phyloP scores from a whole-genome alignment of 371 early-diverging fungal genomes.

The Lichtheimia hyalospora region DNA sequence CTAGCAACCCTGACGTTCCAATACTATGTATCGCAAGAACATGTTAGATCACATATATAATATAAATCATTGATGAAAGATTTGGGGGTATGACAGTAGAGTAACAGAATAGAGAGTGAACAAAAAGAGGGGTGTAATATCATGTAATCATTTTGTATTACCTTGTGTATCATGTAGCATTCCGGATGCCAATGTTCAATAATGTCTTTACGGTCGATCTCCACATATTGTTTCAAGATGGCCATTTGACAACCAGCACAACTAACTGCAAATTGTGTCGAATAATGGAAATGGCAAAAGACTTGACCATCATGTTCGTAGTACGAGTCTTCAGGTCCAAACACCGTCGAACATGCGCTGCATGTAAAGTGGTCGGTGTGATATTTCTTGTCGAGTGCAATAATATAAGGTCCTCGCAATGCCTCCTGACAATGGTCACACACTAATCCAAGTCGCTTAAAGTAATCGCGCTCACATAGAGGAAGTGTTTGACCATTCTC shows the following conservation, averaged over 20 bases:
- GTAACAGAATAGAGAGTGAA: too few relatives aligned
- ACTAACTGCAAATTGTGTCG: constrained; percentile 62
- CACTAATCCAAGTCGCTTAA: constrained; percentile 76
- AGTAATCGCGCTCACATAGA: constrained; percentile 87
- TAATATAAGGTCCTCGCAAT: constrained; percentile 90
- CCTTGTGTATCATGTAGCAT: constrained; percentile 97
- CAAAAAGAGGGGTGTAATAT: too few relatives aligned
- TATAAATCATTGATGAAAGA: too few relatives aligned
- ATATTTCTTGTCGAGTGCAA: constrained; percentile 89
- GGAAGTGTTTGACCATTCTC: constrained; percentile 54
- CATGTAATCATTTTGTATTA: constrained; percentile 10
- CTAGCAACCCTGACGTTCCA: constrained; percentile 74
- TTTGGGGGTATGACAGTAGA: too few relatives aligned
- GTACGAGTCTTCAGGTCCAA: constrained; percentile 94
- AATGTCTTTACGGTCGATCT: constrained; percentile 79
- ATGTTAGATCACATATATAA: too few relatives aligned
- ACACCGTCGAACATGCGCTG: constrained; percentile 87
- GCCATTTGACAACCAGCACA: constrained; percentile 96
- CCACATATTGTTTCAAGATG: constrained; percentile 93
- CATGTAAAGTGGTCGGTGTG: constrained; percentile 97
- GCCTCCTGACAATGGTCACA: constrained; percentile 91
- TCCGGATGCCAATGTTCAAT: constrained; percentile 97
- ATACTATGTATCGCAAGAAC: constrained; percentile 43
- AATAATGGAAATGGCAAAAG: constrained; percentile 94
- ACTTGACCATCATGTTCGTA: constrained; percentile 91